These are phyloP conservation scores for Edaphochlamys debaryana DNA, from an alignment of 139 green algal genomes.

Conservation along the genomic window DNA sequence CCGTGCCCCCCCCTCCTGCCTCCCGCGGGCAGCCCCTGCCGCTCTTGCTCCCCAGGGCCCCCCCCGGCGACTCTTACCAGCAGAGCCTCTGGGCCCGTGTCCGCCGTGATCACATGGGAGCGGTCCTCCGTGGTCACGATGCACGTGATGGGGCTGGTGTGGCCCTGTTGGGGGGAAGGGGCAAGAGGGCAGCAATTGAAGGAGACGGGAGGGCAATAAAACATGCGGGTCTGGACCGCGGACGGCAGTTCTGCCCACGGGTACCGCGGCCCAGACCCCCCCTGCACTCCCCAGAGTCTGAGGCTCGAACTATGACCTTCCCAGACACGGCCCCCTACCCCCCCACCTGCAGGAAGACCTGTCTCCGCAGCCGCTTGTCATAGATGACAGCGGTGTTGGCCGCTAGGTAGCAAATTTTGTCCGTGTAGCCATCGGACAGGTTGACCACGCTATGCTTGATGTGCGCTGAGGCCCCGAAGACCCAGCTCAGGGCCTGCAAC, in stretches of 20 bases:
- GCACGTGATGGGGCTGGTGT: slow-evolving; percentile 76
- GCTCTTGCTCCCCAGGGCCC: too few relatives aligned
- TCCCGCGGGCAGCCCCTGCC: too few relatives aligned
- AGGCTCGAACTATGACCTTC: too few relatives aligned
- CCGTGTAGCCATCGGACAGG: slow-evolving; percentile 61
- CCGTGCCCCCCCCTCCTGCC: too few relatives aligned
- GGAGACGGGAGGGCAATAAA: too few relatives aligned
- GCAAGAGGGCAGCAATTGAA: too few relatives aligned
- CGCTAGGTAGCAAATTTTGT: slow-evolving; percentile 68
- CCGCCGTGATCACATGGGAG: slow-evolving; percentile 69
- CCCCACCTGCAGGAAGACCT: slow-evolving; percentile 64
- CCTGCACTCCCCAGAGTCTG: too few relatives aligned
- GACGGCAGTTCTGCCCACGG: too few relatives aligned
- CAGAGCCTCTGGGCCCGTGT: slow-evolving; percentile 70
- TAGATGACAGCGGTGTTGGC: slow-evolving; percentile 77
- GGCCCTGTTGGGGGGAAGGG: slow-evolving; percentile 59
- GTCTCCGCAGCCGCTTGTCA: slow-evolving; percentile 53
- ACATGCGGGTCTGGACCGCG: too few relatives aligned
- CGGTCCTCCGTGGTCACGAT: slow-evolving; percentile 63
- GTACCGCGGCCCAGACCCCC: too few relatives aligned
- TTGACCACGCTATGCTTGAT: slow-evolving; percentile 59
- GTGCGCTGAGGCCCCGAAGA: slow-evolving; percentile 60
- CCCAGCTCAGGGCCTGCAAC: slow-evolving; percentile 65
- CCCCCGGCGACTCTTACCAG: too few relatives aligned
- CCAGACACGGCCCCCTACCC: not conserved